Evolutionary conservation across 176 grass and related monocot species (phyloP).

Genomic region (Phyllostachys edulis): DNA sequence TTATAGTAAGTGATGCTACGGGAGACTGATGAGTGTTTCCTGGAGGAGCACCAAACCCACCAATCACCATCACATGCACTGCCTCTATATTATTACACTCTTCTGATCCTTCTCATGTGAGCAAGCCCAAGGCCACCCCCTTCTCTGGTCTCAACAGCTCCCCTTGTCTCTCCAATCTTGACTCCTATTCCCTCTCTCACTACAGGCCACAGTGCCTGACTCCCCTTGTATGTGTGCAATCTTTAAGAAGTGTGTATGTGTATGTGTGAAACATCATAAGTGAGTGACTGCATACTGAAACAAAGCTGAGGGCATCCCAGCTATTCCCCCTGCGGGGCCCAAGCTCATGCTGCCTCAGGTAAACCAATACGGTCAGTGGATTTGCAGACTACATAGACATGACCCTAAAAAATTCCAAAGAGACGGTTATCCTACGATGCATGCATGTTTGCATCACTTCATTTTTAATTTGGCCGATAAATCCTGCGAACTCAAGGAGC

Average conservation of each 20-base stretch:
- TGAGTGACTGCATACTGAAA: conserved; percentile 23
- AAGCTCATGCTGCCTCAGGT: not conserved
- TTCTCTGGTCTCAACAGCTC: conserved; percentile 41
- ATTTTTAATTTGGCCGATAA: not conserved
- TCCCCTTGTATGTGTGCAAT: conserved; percentile 14
- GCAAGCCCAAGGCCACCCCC: not conserved
- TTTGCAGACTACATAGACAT: not conserved
- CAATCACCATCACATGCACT: conserved; percentile 47
- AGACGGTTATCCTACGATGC: not conserved
- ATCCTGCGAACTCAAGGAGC: not conserved
- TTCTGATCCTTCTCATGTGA: conserved; percentile 47
- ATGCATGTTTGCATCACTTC: not conserved
- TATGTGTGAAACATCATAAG: conserved; percentile 27
- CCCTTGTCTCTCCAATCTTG: conserved; percentile 37
- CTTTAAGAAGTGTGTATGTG: conserved; percentile 25
- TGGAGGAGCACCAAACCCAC: conserved; percentile 38
- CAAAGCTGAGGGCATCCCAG: conserved; percentile 29
- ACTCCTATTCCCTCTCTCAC: conserved; percentile 16
- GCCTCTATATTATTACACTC: conserved; percentile 45
- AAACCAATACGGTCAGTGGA: not conserved
- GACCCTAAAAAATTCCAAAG: not conserved
- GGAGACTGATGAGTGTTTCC: conserved; percentile 43
- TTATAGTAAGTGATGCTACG: conserved; percentile 42
- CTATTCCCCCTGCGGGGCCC: conserved; percentile 6
- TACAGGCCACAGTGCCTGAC: conserved; percentile 17